These are phyloP conservation scores for Colletotrichum scovillei DNA, from an alignment of 2,329 filamentous ascomycete species.

Conservation along the genomic window DNA sequence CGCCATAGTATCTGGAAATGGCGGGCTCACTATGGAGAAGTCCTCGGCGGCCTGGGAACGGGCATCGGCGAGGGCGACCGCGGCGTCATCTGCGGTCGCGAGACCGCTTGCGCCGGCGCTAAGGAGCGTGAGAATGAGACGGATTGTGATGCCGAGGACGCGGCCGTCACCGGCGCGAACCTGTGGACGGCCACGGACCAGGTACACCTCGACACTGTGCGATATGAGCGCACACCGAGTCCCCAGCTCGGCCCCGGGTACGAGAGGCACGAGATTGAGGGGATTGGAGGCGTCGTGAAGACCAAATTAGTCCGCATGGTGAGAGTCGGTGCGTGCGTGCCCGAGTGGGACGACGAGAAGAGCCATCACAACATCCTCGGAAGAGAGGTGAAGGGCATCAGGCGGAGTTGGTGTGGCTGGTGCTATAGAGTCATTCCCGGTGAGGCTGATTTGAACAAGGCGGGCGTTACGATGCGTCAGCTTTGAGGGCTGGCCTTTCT, in stretches of 20 bases:
- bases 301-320: slow-evolving; percentile 88
- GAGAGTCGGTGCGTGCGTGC: slow-evolving; percentile 84
- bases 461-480: slow-evolving; percentile 12
- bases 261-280: slow-evolving; percentile 87
- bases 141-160: slow-evolving; percentile 85
- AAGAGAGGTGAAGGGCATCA: slow-evolving; percentile 74
- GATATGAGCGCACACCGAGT: slow-evolving; percentile 55
- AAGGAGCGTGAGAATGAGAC: slow-evolving; percentile 84
- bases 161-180: slow-evolving; percentile 54
- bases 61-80: slow-evolving; percentile 90
- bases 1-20: slow-evolving; percentile 81
- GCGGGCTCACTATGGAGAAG: slow-evolving; percentile 86
- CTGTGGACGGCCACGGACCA: slow-evolving; percentile 40
- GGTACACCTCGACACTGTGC: slow-evolving; percentile 39
- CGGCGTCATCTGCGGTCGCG: slow-evolving; percentile 89
- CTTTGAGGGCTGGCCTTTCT: not conserved
- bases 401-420: slow-evolving; percentile 93
- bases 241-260: slow-evolving; percentile 77
- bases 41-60: slow-evolving; percentile 83
- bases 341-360: slow-evolving; percentile 85
- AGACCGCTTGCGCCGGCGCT: slow-evolving; percentile 78
- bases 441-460: slow-evolving; percentile 40
- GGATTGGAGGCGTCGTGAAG: slow-evolving; percentile 89
- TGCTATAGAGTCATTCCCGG: slow-evolving; percentile 81
- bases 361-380: slow-evolving; percentile 73